These are phyloP conservation scores for Endogone sp. DNA, from an alignment of 192 early-diverging fungal genomes.

Conservation along the genomic window DNA sequence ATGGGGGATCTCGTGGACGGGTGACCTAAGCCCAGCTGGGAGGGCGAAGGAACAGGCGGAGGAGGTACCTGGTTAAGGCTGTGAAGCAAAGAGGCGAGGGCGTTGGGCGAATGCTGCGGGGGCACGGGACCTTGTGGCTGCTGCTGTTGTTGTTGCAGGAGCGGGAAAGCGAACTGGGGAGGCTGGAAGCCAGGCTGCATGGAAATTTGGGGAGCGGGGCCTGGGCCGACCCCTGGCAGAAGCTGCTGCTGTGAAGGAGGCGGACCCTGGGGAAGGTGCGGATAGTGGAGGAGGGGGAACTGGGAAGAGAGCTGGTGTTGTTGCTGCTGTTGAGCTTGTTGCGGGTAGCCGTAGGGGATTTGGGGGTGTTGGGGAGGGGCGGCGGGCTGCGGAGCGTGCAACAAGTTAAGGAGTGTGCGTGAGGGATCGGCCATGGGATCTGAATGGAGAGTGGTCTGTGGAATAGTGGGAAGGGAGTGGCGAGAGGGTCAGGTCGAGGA, in stretches of 20 bases:
- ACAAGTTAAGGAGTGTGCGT: background rate
- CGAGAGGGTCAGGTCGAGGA: too few species aligned
- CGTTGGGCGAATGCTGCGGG: slow-evolving; percentile 23
- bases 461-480: too few species aligned
- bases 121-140: slow-evolving; percentile 1
- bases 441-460: too few species aligned
- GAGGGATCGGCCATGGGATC: background rate
- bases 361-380: background rate
- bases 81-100: slow-evolving; percentile 26
- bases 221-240: slow-evolving; percentile 9
- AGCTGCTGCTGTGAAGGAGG: slow-evolving; percentile 17
- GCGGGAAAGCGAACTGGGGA: background rate
- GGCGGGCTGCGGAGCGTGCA: too few species aligned
- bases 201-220: too few species aligned
- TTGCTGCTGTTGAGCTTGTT: background rate
- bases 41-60: slow-evolving; percentile 12
- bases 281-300: slow-evolving; percentile 12
- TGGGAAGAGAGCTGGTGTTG: too few species aligned
- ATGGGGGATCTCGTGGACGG: background rate
- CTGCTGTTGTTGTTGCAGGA: background rate
- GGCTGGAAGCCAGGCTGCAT: background rate
- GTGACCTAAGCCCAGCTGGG: background rate
- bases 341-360: too few species aligned
- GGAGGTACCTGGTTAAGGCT: slow-evolving; percentile 31
- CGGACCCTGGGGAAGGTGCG: slow-evolving; percentile 17